These are phyloP conservation scores for Ogataea siamensis DNA, from an alignment of 805 yeast genomes.

Conservation along the genomic window DNA sequence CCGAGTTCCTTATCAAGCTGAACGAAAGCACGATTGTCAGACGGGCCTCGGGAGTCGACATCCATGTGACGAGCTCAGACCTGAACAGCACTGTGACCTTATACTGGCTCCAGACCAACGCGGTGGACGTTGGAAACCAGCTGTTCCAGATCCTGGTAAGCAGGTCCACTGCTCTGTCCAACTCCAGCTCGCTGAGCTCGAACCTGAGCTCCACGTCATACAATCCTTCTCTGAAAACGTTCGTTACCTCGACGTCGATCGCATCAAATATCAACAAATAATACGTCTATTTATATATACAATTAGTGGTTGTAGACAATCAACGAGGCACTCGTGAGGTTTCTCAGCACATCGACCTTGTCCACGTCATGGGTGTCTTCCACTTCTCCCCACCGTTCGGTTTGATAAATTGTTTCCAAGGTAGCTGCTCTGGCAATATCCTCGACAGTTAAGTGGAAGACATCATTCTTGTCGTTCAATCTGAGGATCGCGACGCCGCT, in stretches of 20 bases:
- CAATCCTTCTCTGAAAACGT: slow-evolving; percentile 16
- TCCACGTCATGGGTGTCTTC: slow-evolving; percentile 99
- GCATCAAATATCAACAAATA: slow-evolving; percentile 16
- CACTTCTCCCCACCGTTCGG: slow-evolving; percentile 95
- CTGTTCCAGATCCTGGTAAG: slow-evolving; percentile 13
- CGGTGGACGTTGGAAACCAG: slow-evolving; percentile 10
- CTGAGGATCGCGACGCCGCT: slow-evolving; percentile 71
- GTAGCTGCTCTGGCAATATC: slow-evolving; percentile 76
- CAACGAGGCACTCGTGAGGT: slow-evolving; percentile 74
- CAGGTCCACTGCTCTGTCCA: slow-evolving; percentile 19
- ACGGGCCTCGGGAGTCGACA: slow-evolving; percentile 22
- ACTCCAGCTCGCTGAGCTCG: slow-evolving; percentile 28
- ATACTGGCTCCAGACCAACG: slow-evolving; percentile 9
- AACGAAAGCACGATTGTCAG: slow-evolving; percentile 16
- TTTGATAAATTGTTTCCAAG: slow-evolving; percentile 81
- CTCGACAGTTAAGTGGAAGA: slow-evolving; percentile 47
- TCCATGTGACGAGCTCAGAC: slow-evolving; percentile 18
- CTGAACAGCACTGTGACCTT: slow-evolving; percentile 9
- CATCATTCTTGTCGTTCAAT: slow-evolving; percentile 33
- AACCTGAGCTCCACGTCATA: slow-evolving; percentile 19
- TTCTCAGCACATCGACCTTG: slow-evolving; percentile 81
- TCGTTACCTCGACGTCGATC: slow-evolving; percentile 16
- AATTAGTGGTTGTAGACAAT: slow-evolving; percentile 28
- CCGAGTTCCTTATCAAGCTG: slow-evolving; percentile 19
- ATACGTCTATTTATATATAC: slow-evolving; percentile 3